phyloP scores from a whole-genome alignment of 305 asterid genomes.

The Fraxinus xanthoxyloides region DNA sequence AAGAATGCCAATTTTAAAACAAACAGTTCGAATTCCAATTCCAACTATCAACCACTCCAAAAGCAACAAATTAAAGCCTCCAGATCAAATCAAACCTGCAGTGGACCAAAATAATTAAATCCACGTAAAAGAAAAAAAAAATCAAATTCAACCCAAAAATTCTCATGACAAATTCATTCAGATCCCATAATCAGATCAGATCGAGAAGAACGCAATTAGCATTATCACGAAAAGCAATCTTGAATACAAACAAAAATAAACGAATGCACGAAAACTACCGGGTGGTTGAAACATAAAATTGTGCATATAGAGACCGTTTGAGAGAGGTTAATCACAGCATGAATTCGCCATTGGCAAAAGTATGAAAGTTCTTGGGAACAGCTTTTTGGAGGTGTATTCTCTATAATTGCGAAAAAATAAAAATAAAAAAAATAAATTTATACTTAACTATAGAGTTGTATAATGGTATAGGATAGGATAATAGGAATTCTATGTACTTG shows the following conservation, averaged over 20 bases:
- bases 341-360: constrained; percentile 59
- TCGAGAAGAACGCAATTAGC: constrained; percentile 35
- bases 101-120: constrained; percentile 26
- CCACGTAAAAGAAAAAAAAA: constrained; percentile 15
- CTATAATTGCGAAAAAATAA: constrained; percentile 34
- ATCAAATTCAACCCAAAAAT: constrained; percentile 11
- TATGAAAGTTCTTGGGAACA: constrained; percentile 45
- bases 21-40: constrained; percentile 17
- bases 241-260: background rate
- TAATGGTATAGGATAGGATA: constrained; percentile 1
- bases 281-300: constrained; percentile 29
- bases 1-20: constrained; percentile 21
- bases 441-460: constrained; percentile 2
- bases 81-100: constrained; percentile 44
- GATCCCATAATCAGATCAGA: constrained; percentile 60
- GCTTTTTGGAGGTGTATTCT: constrained; percentile 50
- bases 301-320: constrained; percentile 20
- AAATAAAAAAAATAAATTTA: background rate
- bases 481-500: constrained; percentile 20
- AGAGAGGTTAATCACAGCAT: constrained; percentile 36
- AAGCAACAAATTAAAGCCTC: constrained; percentile 26
- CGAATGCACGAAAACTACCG: constrained; percentile 18
- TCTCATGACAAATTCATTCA: constrained; percentile 19
- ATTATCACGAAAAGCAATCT: constrained; percentile 24
- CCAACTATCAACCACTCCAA: constrained; percentile 19